phyloP scores from a whole-genome alignment of 352 stramenopile species.

The Phytopythium delawarense region DNA sequence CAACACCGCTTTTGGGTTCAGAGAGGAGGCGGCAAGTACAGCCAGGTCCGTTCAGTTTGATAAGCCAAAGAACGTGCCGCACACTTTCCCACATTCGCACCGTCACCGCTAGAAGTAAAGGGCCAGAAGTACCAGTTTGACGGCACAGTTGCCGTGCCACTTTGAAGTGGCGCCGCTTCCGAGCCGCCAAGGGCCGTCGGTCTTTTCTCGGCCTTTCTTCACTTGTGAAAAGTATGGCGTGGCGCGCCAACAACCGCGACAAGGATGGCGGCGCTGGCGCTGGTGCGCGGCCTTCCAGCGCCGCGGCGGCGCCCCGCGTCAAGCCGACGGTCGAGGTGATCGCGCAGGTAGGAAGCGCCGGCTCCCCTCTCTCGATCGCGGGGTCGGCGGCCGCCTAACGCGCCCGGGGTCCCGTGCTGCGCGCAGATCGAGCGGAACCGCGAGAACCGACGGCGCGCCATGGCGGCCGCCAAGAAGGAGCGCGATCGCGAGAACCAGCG shows the following conservation, averaged over 20 bases:
- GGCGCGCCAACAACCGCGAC: constrained; percentile 18
- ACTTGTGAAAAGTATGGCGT: constrained; percentile 19
- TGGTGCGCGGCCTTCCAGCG: constrained; percentile 9
- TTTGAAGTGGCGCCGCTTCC: neutral
- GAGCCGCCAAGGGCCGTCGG: too few relatives aligned
- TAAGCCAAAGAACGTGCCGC: neutral
- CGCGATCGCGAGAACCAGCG: constrained; percentile 75
- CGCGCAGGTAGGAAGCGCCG: constrained; percentile 25
- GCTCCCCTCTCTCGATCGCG: neutral
- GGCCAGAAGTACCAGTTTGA: neutral
- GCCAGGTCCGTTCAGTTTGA: neutral
- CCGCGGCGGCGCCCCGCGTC: constrained; percentile 13
- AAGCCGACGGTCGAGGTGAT: constrained; percentile 74
- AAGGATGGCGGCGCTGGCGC: constrained; percentile 8
- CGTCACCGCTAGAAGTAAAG: neutral
- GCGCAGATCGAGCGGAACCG: constrained; percentile 80
- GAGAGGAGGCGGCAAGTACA: neutral
- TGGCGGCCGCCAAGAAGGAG: constrained; percentile 84
- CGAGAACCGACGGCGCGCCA: constrained; percentile 76
- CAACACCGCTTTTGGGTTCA: neutral
- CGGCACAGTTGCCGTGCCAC: neutral
- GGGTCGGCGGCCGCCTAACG: neutral
- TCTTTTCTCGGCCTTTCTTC: neutral
- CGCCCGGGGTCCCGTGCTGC: neutral
- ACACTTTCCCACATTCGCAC: neutral